Conservation (phyloP, 495 filamentous ascomycete species). For the Daldinia childiae region DNA sequence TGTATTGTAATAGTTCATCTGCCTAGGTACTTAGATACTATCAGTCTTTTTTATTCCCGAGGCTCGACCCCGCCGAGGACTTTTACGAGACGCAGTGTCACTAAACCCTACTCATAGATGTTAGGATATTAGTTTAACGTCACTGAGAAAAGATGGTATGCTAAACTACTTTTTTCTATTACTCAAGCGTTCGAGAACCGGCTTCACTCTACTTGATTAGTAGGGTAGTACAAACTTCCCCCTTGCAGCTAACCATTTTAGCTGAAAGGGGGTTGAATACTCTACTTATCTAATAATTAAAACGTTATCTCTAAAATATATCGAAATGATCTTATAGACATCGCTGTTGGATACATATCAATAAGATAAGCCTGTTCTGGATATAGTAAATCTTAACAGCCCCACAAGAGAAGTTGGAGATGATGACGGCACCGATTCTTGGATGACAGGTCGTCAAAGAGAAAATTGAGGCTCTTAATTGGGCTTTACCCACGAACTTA, state of each 20-base stretch:
- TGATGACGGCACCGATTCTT: background rate
- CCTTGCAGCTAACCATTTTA: background rate
- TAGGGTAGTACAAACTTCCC: too few species aligned
- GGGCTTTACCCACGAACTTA: conserved; percentile 18
- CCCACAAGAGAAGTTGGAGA: background rate
- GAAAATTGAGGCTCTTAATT: conserved; percentile 19
- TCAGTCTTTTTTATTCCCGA: too few species aligned
- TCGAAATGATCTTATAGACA: background rate
- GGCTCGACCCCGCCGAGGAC: too few species aligned
- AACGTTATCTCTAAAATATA: background rate
- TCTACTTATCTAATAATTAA: background rate
- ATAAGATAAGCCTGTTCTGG: background rate
- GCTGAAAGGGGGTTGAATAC: background rate
- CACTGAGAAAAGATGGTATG: too few species aligned
- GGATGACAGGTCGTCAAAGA: background rate
- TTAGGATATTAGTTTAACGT: too few species aligned
- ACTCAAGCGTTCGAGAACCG: too few species aligned
- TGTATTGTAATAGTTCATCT: too few species aligned
- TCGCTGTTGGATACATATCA: background rate
- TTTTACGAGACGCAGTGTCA: too few species aligned
- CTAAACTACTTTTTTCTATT: too few species aligned
- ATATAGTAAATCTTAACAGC: background rate
- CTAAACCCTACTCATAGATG: too few species aligned
- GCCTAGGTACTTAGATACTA: too few species aligned
- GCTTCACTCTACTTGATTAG: too few species aligned